Percentiles rank a stretch among this genome's conserved stretches.
phyloP scores from a whole-genome alignment of 176 grass and related monocot species.

The Oryza rufipogon region DNA sequence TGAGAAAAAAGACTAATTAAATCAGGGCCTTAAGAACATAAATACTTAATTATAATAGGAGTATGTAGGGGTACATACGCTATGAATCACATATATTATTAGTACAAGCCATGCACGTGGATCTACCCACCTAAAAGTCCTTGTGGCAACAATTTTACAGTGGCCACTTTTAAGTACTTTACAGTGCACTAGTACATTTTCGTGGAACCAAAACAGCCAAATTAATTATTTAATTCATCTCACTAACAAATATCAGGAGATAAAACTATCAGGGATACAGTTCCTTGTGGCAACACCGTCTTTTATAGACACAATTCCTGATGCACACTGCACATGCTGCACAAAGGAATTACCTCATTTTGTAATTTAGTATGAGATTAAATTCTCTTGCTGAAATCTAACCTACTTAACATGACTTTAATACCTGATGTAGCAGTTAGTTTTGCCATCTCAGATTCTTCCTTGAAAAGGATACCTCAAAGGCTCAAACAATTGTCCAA shows the following conservation, averaged over 20 bases:
- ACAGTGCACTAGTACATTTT: background rate
- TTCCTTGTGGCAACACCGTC: background rate
- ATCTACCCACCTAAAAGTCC: background rate
- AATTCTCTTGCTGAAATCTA: background rate
- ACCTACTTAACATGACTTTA: background rate
- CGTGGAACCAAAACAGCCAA: background rate
- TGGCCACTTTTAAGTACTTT: background rate
- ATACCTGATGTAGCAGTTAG: background rate
- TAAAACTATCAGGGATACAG: background rate
- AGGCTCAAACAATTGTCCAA: background rate
- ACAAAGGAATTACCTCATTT: background rate
- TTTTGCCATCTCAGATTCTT: background rate
- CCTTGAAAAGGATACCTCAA: background rate
- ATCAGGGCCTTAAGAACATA: constrained; percentile 19
- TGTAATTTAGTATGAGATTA: background rate
- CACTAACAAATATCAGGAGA: background rate
- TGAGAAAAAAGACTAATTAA: constrained; percentile 16
- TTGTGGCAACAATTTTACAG: background rate
- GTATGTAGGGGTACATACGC: background rate
- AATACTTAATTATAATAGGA: background rate
- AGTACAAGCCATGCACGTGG: background rate
- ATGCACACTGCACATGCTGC: background rate
- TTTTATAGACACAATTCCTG: background rate
- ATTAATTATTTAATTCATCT: background rate
- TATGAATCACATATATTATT: background rate